These are phyloP conservation scores for Meripilus lineatus DNA, from an alignment of 1,284 basidiomycete genomes.

Conservation along the genomic window DNA sequence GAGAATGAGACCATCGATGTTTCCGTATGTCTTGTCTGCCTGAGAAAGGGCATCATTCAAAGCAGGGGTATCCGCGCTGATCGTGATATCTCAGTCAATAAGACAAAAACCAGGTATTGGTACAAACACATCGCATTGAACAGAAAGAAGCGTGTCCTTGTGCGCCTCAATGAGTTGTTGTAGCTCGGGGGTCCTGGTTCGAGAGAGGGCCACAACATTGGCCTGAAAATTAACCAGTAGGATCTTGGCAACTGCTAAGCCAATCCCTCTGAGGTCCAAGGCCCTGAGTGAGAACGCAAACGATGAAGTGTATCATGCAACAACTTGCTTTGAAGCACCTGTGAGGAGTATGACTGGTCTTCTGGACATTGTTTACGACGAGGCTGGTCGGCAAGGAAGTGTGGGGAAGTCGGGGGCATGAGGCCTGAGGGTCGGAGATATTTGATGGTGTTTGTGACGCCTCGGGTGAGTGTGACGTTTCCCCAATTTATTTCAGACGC, in stretches of 20 bases:
- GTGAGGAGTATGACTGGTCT: slow-evolving; percentile 62
- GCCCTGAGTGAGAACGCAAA: slow-evolving; percentile 3
- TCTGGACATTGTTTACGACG: slow-evolving; percentile 20
- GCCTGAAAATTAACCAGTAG: slow-evolving; percentile 58
- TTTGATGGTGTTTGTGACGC: neutral
- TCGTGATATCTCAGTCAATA: slow-evolving; percentile 15
- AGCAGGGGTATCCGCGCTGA: slow-evolving; percentile 54
- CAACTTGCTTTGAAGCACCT: slow-evolving; percentile 66
- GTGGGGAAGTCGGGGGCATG: slow-evolving; percentile 9
- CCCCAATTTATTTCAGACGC: slow-evolving; percentile 13
- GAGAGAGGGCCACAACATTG: slow-evolving; percentile 73
- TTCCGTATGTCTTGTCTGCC: slow-evolving; percentile 47
- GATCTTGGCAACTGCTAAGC: slow-evolving; percentile 64
- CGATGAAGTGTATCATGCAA: neutral
- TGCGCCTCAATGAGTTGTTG: slow-evolving; percentile 43
- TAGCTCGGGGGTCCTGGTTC: slow-evolving; percentile 63
- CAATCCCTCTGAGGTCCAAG: slow-evolving; percentile 61
- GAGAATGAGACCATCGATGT: slow-evolving; percentile 72
- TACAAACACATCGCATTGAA: slow-evolving; percentile 73
- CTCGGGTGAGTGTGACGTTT: too few species aligned
- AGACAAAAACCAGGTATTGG: slow-evolving; percentile 8
- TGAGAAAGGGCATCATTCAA: slow-evolving; percentile 46
- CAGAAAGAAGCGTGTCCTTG: slow-evolving; percentile 40
- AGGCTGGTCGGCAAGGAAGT: neutral
- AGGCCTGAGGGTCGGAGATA: neutral